Evolutionary conservation across 805 yeast genomes (phyloP).

Genomic region (Kuraishia hungarica): DNA sequence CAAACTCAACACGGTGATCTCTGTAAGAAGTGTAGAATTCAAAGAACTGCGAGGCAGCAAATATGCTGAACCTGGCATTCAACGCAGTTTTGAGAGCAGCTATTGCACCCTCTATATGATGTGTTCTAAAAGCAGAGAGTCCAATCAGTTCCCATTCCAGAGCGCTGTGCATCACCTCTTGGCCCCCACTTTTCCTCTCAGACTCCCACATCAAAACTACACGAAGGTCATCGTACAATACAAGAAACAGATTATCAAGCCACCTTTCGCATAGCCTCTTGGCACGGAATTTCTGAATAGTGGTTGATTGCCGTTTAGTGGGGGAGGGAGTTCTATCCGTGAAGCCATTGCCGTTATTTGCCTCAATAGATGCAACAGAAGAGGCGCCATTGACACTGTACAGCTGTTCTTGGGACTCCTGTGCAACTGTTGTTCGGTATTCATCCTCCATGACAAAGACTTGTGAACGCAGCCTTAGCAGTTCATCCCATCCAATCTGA

Average conservation of each 20-base stretch:
- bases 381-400: not conserved
- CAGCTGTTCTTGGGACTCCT: not conserved
- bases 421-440: slow-evolving; percentile 19
- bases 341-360: not conserved
- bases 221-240: slow-evolving; percentile 63
- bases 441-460: slow-evolving; percentile 81
- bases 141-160: slow-evolving; percentile 74
- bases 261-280: slow-evolving; percentile 67
- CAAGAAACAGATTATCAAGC: slow-evolving; percentile 64
- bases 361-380: not conserved
- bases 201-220: slow-evolving; percentile 61
- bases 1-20: slow-evolving; percentile 14
- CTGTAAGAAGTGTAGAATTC: slow-evolving; percentile 28
- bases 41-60: slow-evolving; percentile 44
- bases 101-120: slow-evolving; percentile 36
- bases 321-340: slow-evolving; percentile 11
- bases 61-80: slow-evolving; percentile 53
- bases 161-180: slow-evolving; percentile 41
- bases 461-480: slow-evolving; percentile 55
- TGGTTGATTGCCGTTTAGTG: slow-evolving; percentile 4
- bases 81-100: slow-evolving; percentile 47
- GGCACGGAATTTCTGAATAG: slow-evolving; percentile 14
- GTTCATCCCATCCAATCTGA: slow-evolving; percentile 74
- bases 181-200: slow-evolving; percentile 16
- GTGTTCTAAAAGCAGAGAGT: slow-evolving; percentile 37